Evolutionary conservation across 2,329 filamentous ascomycete genomes (phyloP), one percentile per base, ranked within the genome.

Genomic region (Fusarium haematococcum): DNA sequence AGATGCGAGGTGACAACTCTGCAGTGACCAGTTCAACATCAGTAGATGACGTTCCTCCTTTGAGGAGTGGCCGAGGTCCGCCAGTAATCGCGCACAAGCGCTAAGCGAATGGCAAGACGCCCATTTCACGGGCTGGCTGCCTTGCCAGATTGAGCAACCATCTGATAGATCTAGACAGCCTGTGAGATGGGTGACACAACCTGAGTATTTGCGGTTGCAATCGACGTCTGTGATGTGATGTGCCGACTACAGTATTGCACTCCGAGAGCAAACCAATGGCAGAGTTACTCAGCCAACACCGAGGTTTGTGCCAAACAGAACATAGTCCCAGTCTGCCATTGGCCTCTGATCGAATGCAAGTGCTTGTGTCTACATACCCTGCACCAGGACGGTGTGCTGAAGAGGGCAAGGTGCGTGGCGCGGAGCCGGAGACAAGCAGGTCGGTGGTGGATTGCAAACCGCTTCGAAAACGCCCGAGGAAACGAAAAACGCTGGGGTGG

Each of bases 121-220:
- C 58, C 54, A 56, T 62, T 59, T 67, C 48, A 65, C 63, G 35
- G 48, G 33, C 60, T 50, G 48, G 33, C 63, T 50, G 37, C 60
- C 62, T 60, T 62, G 54, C 35, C 67, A 43, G 62, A 71, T 60
- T 75, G 35, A 63, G 63, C 58, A 41, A 68, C 59, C 65, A 67
- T 68, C 68, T 65, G 70, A 70, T 67, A 71, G 56, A 56, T 56
- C 57, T 65, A 54, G 43, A 59, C 54, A 62, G 23, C 43, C 54
- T 20, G 32, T 58, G 39, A 50, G 63, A 39, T 65, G 50, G 35
- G 35, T 56, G 14, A 33, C 39, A 61, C 58, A 32, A 13, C 58
- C 41, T 61, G 58, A 32, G 37, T n/a, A 43, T 32, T 37, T 60
- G 57, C 37, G 25, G 56, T 23, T 30, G 23, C 56, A 59, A 41